phyloP scores from a whole-genome alignment of 2,329 filamentous ascomycete species.

The Camillea tinctor region DNA sequence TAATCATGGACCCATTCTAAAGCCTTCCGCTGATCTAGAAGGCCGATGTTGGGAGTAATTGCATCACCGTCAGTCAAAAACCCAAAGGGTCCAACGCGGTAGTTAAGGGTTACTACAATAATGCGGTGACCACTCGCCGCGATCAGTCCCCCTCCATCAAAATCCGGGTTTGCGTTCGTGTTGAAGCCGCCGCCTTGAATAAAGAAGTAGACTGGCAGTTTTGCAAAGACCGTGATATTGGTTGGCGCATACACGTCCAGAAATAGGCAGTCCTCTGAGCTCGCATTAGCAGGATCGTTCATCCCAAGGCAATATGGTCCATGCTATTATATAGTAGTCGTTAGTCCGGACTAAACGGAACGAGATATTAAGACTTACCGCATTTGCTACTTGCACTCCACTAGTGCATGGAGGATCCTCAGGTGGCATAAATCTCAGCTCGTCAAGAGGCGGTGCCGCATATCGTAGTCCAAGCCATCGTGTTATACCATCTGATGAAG shows the following conservation, averaged over 20 bases:
- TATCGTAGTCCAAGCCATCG: slow-evolving; percentile 76
- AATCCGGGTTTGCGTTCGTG: slow-evolving; percentile 45
- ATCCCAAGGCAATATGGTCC: slow-evolving; percentile 28
- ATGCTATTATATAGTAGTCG: slow-evolving; percentile 15
- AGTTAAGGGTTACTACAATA: slow-evolving; percentile 72
- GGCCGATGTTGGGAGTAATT: slow-evolving; percentile 64
- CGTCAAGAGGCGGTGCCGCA: slow-evolving; percentile 65
- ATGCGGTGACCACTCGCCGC: slow-evolving; percentile 58
- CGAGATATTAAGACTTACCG: slow-evolving; percentile 39
- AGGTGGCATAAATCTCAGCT: slow-evolving; percentile 66
- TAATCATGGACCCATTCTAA: slow-evolving; percentile 68
- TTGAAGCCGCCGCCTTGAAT: slow-evolving; percentile 64
- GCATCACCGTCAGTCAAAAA: slow-evolving; percentile 62
- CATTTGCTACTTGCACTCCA: slow-evolving; percentile 51
- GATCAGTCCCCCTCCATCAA: slow-evolving; percentile 62
- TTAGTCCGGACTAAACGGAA: not conserved
- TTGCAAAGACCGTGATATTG: slow-evolving; percentile 45
- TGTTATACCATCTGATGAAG: slow-evolving; percentile 56
- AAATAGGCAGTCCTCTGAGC: slow-evolving; percentile 66
- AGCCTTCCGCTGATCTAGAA: slow-evolving; percentile 68
- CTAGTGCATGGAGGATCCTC: slow-evolving; percentile 53
- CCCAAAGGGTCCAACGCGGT: slow-evolving; percentile 72
- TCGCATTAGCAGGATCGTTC: slow-evolving; percentile 10
- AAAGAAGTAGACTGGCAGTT: slow-evolving; percentile 62
- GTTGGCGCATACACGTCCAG: slow-evolving; percentile 63